Evolutionary conservation across 2,329 filamentous ascomycete genomes (phyloP).

Genomic region (Sphaerostilbella broomeana): DNA sequence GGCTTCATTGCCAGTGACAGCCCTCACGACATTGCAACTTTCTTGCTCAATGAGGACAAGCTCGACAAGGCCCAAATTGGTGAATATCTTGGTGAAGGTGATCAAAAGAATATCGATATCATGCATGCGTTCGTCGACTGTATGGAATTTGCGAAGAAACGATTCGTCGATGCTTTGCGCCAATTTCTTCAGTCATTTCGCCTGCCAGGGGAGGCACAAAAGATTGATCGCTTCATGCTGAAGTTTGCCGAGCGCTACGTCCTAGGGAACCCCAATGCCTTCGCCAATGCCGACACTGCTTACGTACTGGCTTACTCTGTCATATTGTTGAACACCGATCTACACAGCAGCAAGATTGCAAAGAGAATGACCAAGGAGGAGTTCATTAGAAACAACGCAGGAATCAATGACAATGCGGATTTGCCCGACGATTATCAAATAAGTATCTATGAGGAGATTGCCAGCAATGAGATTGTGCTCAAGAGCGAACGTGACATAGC

Average conservation of each 20-base stretch:
- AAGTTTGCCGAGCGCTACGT: constrained; percentile 98
- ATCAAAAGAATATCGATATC: constrained; percentile 86
- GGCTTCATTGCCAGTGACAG: constrained; percentile 78
- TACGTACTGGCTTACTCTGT: constrained; percentile 96
- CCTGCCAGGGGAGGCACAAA: constrained; percentile 91
- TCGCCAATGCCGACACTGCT: constrained; percentile 95
- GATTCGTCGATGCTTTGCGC: constrained; percentile 87
- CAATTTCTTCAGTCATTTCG: constrained; percentile 93
- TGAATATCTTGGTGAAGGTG: constrained; percentile 90
- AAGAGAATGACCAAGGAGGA: constrained; percentile 91
- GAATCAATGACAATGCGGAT: constrained; percentile 95
- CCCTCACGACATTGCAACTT: constrained; percentile 76
- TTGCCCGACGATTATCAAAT: constrained; percentile 87
- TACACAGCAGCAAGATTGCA: constrained; percentile 80
- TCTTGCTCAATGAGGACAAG: constrained; percentile 73
- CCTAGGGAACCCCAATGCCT: constrained; percentile 90
- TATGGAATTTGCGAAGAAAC: constrained; percentile 88
- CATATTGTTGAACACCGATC: constrained; percentile 92
- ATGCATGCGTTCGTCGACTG: constrained; percentile 97
- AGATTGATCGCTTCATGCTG: constrained; percentile 98
- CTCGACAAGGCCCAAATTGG: constrained; percentile 89
- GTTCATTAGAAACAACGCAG: constrained; percentile 98
- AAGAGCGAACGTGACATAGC: constrained; percentile 87
- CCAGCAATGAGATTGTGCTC: constrained; percentile 84
- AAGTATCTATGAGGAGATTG: constrained; percentile 88